Evolutionary conservation across 1,139 yeast genomes (phyloP), one percentile per base, ranked within the genome.

Genomic region (Saccharomycopsis hybrid): DNA sequence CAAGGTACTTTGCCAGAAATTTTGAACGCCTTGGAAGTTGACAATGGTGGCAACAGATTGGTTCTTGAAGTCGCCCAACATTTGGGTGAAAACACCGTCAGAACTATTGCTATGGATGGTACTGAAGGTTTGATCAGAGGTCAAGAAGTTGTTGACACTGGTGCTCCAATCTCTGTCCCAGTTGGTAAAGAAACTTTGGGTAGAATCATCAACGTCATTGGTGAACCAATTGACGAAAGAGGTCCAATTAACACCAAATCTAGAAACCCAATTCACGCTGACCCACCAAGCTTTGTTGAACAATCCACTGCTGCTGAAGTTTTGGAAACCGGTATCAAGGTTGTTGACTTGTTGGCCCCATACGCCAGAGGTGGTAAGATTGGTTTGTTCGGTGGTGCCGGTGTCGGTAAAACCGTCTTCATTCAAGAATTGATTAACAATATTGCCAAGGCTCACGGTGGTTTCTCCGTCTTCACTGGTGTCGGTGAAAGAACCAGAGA

Each of bases 321-420:
- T 67, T 83, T 92, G 71, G 98, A 90, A 79, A 92, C 98, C 60
- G 98, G 98, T 87, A 92, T 92, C 72, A 92, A 92, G 84, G 98
- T 92, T 74, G 98, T 92, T 77, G 98, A 92, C 73, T 82, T 92
- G 71, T 84, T 92, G 65, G 98, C 98, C 63, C 98, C 98, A 65
- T 92, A 92, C 80, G 98, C 98, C 71, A 90, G 97, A 86, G 98
- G 98, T 86, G 98, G 98, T 87, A 92, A 92, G 85, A 92, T 92
- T 87, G 98, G 98, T 83, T 84, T 92, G 71, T 92, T 92, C 86
- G 98, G 98, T 81, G 98, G 98, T 90, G 98, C 98, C 75, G 98
- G 98, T 90, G 98, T 92, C 88, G 98, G 98, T 79, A 92, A 92
- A 79, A 92, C 98, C 74, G 98, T 92, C 60, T 92, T 92, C 77